These are phyloP conservation scores for Nakazawaea laoshanensis DNA, from an alignment of 805 yeast genomes.

Conservation along the genomic window DNA sequence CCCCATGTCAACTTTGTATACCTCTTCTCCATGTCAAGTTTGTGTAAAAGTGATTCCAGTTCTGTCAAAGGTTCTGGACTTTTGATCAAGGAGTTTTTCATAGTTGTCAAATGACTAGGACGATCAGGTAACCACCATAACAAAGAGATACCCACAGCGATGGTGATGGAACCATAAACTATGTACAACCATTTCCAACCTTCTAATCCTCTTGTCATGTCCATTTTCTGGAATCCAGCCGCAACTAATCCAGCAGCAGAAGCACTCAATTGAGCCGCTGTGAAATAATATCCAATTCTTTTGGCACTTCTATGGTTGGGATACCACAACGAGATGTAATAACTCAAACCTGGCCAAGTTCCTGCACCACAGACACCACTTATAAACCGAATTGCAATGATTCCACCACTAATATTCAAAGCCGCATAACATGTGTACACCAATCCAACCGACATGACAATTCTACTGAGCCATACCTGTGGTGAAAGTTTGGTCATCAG, in stretches of 20 bases:
- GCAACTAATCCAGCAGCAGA: conserved; percentile 83
- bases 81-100: conserved; percentile 6
- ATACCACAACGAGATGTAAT: conserved; percentile 78
- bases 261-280: conserved; percentile 88
- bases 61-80: conserved; percentile 38
- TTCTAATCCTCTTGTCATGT: conserved; percentile 55
- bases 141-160: conserved; percentile 52
- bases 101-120: conserved; percentile 30
- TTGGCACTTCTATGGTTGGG: conserved; percentile 70
- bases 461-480: conserved; percentile 77
- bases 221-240: conserved; percentile 85
- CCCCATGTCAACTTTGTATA: conserved; percentile 46
- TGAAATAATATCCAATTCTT: conserved; percentile 81
- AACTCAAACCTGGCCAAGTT: conserved; percentile 86
- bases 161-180: conserved; percentile 65
- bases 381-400: conserved; percentile 64
- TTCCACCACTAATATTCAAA: conserved; percentile 44
- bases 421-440: conserved; percentile 71
- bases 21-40: conserved; percentile 47
- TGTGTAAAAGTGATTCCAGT: conserved; percentile 48
- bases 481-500: conserved; percentile 80
- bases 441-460: conserved; percentile 67
- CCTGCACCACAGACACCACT: conserved; percentile 80
- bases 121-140: conserved; percentile 86
- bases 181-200: conserved; percentile 89